Evolutionary conservation across 176 grass and related monocot species (phyloP).

Genomic region (Coix lacrymajobi): DNA sequence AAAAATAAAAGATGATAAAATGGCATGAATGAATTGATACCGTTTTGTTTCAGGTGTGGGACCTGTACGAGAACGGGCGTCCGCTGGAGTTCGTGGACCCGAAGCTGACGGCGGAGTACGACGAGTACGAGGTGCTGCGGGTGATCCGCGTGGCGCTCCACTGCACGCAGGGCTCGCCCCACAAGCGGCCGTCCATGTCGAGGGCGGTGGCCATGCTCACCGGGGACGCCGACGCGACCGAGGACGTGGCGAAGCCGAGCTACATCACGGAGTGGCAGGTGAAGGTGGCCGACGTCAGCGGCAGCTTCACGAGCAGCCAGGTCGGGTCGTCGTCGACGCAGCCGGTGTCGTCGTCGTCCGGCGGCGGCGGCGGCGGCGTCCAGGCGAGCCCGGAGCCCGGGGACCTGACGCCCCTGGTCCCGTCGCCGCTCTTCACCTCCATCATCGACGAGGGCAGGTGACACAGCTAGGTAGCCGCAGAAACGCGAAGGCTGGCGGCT

Average conservation of each 20-base stretch:
- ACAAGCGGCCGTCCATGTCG: constrained; percentile 60
- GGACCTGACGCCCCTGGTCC: not conserved
- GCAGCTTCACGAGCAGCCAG: constrained; percentile 33
- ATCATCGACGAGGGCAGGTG: constrained; percentile 49
- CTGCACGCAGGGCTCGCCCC: constrained; percentile 58
- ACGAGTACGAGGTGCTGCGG: constrained; percentile 38
- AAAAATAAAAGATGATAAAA: too few relatives aligned
- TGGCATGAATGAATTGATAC: too few relatives aligned
- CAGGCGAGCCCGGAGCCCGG: not conserved
- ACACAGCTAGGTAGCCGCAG: not conserved
- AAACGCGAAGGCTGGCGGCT: not conserved
- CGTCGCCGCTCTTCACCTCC: constrained; percentile 34
- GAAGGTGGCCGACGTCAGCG: constrained; percentile 22
- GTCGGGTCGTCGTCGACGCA: constrained; percentile 5
- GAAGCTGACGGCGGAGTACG: constrained; percentile 25
- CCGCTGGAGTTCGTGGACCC: constrained; percentile 50
- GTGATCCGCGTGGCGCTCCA: constrained; percentile 48
- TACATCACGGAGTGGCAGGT: constrained; percentile 70
- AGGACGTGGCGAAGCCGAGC: constrained; percentile 45
- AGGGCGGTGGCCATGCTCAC: constrained; percentile 53
- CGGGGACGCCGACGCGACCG: constrained; percentile 36
- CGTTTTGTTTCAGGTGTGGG: constrained; percentile 48
- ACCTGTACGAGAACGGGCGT: constrained; percentile 35
- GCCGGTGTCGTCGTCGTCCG: constrained; percentile 25
- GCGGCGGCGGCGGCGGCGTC: not conserved